A percentile compares a stretch with the other conserved stretches of the same genome.
Evolutionary conservation across 2,329 filamentous ascomycete species (phyloP).

Genomic region (Aspergillus piperis): DNA sequence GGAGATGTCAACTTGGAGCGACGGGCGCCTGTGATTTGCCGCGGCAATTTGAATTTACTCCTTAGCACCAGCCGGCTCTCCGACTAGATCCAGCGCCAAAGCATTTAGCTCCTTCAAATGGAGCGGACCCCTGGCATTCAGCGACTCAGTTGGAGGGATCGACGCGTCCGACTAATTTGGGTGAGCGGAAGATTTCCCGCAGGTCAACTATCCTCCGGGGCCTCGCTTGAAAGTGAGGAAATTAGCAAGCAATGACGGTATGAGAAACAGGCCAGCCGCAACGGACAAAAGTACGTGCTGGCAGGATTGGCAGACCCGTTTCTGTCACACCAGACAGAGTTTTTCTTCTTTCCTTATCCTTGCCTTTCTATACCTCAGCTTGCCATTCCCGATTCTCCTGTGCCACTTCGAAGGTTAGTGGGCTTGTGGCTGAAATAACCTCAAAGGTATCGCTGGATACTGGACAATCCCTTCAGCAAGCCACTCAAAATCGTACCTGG

Average conservation of each 20-base stretch:
- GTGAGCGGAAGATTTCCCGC: not conserved
- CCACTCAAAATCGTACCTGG: slow-evolving; percentile 21
- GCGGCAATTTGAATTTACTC: slow-evolving; percentile 15
- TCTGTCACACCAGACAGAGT: not conserved
- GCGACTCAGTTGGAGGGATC: slow-evolving; percentile 8
- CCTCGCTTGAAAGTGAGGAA: not conserved
- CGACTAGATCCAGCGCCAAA: slow-evolving; percentile 13
- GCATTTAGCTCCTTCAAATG: slow-evolving; percentile 1
- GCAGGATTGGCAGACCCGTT: not conserved
- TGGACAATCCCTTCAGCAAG: slow-evolving; percentile 5
- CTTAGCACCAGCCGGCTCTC: slow-evolving; percentile 12
- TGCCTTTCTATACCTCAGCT: not conserved
- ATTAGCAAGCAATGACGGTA: not conserved
- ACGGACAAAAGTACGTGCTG: slow-evolving; percentile 1
- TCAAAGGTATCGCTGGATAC: not conserved
- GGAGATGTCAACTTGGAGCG: slow-evolving; percentile 8
- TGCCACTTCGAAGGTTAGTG: slow-evolving; percentile 10
- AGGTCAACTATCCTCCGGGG: not conserved
- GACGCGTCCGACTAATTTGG: not conserved
- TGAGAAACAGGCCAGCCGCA: not conserved
- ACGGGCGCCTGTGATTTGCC: slow-evolving; percentile 15
- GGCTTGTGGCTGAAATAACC: slow-evolving; percentile 14
- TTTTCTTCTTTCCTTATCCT: too few relatives aligned
- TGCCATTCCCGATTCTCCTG: not conserved
- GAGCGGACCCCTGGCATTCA: slow-evolving; percentile 12